These are phyloP conservation scores for Aspergillus cejpii DNA, from an alignment of 2,329 filamentous ascomycete genomes.

Conservation along the genomic window DNA sequence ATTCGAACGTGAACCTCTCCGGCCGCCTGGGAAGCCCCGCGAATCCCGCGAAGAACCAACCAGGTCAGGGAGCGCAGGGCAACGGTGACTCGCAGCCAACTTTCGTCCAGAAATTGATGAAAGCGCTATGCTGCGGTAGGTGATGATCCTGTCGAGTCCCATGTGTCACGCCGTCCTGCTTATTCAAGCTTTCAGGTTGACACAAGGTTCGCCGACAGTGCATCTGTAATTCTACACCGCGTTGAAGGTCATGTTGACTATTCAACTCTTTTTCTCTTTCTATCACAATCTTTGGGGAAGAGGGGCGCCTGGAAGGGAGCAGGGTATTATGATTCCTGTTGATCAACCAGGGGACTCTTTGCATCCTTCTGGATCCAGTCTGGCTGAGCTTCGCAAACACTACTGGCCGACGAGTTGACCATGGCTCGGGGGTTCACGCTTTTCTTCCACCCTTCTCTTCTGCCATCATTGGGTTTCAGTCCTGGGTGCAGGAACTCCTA, in stretches of 20 bases:
- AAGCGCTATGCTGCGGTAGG: slow-evolving; percentile 80
- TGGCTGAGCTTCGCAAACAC: slow-evolving; percentile 13
- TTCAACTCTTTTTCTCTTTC: slow-evolving; percentile 15
- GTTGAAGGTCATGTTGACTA: slow-evolving; percentile 15
- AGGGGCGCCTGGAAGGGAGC: slow-evolving; percentile 15
- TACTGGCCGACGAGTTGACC: slow-evolving; percentile 16
- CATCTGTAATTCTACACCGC: slow-evolving; percentile 19
- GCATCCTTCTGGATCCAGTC: slow-evolving; percentile 13
- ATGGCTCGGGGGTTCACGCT: slow-evolving; percentile 13
- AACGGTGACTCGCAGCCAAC: slow-evolving; percentile 65
- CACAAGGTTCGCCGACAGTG: slow-evolving; percentile 14
- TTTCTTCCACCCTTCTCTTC: slow-evolving; percentile 10
- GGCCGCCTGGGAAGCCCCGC: slow-evolving; percentile 51
- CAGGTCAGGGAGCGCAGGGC: slow-evolving; percentile 50
- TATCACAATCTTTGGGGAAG: slow-evolving; percentile 10
- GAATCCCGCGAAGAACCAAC: slow-evolving; percentile 55
- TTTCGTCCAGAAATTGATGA: slow-evolving; percentile 87
- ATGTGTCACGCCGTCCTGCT: slow-evolving; percentile 18
- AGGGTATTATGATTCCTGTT: slow-evolving; percentile 13
- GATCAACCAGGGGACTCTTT: slow-evolving; percentile 10
- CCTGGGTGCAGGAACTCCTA: background rate
- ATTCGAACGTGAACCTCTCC: slow-evolving; percentile 81
- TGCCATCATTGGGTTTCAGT: slow-evolving; percentile 12
- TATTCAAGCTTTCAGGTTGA: slow-evolving; percentile 32
- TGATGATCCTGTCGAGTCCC: slow-evolving; percentile 22